Evolutionary conservation across 129 eudicot genomes (phyloP), one percentile per base, ranked within the genome.

Genomic region (Artemisia argyi): DNA sequence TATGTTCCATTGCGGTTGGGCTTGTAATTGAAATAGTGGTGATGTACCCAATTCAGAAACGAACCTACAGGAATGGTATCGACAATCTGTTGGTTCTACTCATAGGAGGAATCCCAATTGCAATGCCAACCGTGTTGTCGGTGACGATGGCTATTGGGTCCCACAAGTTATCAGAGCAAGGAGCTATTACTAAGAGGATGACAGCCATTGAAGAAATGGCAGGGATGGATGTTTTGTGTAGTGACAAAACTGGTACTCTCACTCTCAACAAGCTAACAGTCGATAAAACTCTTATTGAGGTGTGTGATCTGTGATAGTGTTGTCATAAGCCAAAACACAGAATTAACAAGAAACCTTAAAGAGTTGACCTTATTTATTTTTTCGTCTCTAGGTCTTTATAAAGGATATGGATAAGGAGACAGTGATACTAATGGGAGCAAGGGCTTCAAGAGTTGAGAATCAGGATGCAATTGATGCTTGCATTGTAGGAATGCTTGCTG

Each of bases 141-240:
- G 97, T 91, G 4, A 91, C 97, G 3, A 91, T 91, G 97, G 97
- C 97, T 20, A 91, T 91, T 42, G 97, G 97, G 17, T 91, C 97
- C 57, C 97, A 91, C 79, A 77, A 86, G 48, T 44, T 91, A 59
- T 91, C 97, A 7, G 68, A 91, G 68, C 97, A 91, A 69, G 97
- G 97, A 3, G 97, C 97, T 16, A 91, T 91, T 66, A 91, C 97
- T 8, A 91, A 91, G 81, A 86, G 97, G 68, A 91, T 91, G 97
- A 91, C 97, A 32, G 97, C 97, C 61, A 91, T 91, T 64, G 97
- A 91, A 74, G 97, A 88, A 72, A 82, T 91, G 97, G 96, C 97
- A 14, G 97, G 97, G 16, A 91, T 91, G 97, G 97, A 91, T 82
- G 96, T 91, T 22, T 83, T 91, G 68, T 91, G 97, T 66, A 91